Conservation (phyloP, 2,329 filamentous ascomycete species). For the Chaetoscypha palmicola region DNA sequence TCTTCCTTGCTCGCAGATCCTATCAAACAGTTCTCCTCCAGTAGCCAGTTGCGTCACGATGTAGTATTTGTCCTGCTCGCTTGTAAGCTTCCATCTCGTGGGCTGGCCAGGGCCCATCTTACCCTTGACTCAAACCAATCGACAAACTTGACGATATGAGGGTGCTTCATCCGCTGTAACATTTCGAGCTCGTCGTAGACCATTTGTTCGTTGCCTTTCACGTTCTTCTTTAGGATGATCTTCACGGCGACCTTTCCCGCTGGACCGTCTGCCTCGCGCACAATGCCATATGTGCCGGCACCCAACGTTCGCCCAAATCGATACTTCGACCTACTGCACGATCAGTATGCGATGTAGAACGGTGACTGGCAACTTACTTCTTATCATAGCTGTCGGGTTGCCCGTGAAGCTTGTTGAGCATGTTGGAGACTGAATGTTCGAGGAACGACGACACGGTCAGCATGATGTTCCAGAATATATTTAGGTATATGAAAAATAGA, state of each 20-base stretch:
- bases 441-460: slow-evolving; percentile 10
- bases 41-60: slow-evolving; percentile 96
- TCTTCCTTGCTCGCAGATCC: slow-evolving; percentile 95
- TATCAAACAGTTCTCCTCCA: slow-evolving; percentile 93
- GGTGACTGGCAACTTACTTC: slow-evolving; percentile 55
- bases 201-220: slow-evolving; percentile 97
- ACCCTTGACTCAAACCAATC: slow-evolving; percentile 99
- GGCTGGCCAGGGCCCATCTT: slow-evolving; percentile 30
- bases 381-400: slow-evolving; percentile 98
- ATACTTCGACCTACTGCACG: slow-evolving; percentile 63
- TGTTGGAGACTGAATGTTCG: slow-evolving; percentile 60
- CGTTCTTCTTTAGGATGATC: slow-evolving; percentile 99
- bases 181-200: slow-evolving; percentile 95
- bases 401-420: slow-evolving; percentile 93
- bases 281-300: slow-evolving; percentile 96
- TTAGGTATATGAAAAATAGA: slow-evolving; percentile 7
- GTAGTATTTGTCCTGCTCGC: slow-evolving; percentile 88
- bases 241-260: slow-evolving; percentile 89
- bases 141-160: slow-evolving; percentile 93
- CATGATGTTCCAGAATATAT: slow-evolving; percentile 5
- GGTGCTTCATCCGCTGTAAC: slow-evolving; percentile 83
- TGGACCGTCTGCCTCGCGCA: slow-evolving; percentile 84
- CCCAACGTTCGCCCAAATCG: slow-evolving; percentile 88
- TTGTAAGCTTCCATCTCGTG: slow-evolving; percentile 4
- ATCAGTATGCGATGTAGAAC: slow-evolving; percentile 16